Percentiles rank a stretch among this genome's conserved stretches.
phyloP scores from a whole-genome alignment of 2,329 filamentous ascomycete genomes.

The Verticillium albo-atrum region DNA sequence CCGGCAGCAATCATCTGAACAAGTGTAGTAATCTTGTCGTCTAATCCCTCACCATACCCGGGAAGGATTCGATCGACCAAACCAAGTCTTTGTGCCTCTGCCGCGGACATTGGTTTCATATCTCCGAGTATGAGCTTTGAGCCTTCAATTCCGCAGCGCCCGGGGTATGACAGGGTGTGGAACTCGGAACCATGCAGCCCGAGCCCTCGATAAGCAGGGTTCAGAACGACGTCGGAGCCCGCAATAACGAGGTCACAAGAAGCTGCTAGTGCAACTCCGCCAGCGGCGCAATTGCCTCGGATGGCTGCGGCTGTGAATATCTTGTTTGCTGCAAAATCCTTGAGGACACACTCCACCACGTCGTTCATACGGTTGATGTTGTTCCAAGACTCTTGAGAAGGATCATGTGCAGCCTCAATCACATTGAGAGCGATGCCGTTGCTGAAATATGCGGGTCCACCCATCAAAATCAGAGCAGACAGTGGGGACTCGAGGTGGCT shows the following conservation, averaged over 20 bases:
- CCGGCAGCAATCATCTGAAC: constrained; percentile 22
- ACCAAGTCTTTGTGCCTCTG: constrained; percentile 29
- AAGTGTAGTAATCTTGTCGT: constrained; percentile 27
- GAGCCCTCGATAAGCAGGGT: constrained; percentile 33
- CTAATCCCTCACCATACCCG: constrained; percentile 22
- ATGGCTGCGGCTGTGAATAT: constrained; percentile 32
- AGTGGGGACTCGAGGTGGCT: constrained; percentile 20
- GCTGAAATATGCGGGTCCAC: constrained; percentile 33
- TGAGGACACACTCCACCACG: constrained; percentile 29
- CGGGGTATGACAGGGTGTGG: constrained; percentile 13
- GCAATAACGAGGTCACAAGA: constrained; percentile 31
- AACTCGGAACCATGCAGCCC: constrained; percentile 32
- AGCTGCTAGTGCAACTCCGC: constrained; percentile 33
- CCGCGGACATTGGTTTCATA: constrained; percentile 22
- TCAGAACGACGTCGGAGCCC: constrained; percentile 31
- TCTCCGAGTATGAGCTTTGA: no score
- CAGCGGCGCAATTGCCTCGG: constrained; percentile 35
- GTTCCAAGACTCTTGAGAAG: constrained; percentile 32
- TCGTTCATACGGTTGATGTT: constrained; percentile 40
- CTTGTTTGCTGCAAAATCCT: constrained; percentile 26
- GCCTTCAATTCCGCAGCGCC: no score
- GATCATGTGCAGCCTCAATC: constrained; percentile 31
- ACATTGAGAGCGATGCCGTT: constrained; percentile 38
- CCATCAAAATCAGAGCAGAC: constrained; percentile 31
- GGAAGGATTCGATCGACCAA: constrained; percentile 33